Evolutionary conservation across 164 flowering plant species (phyloP).

Genomic region (Litsea cubeba): DNA sequence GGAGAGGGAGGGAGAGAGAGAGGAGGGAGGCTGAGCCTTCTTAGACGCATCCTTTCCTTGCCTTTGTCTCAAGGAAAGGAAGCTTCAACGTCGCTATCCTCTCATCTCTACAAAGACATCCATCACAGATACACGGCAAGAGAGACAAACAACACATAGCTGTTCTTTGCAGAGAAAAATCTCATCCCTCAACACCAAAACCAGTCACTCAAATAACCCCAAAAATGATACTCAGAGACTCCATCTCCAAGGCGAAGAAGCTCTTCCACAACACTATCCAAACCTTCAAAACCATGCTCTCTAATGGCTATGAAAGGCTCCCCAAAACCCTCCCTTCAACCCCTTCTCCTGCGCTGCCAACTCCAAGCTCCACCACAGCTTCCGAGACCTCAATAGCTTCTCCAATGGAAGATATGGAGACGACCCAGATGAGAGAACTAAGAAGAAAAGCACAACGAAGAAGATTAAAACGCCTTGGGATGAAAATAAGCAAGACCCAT

Average conservation of each 20-base stretch:
- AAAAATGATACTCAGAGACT: slow-evolving; percentile 43
- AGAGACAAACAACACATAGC: not conserved
- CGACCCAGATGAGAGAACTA: slow-evolving; percentile 8
- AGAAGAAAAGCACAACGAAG: not conserved
- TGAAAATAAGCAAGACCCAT: slow-evolving; percentile 15
- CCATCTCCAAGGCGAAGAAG: slow-evolving; percentile 47
- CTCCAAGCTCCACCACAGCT: slow-evolving; percentile 17
- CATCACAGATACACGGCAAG: not conserved
- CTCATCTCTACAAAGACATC: slow-evolving; percentile 1
- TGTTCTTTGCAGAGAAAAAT: not conserved
- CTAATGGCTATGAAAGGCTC: slow-evolving; percentile 40
- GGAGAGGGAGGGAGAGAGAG: not conserved
- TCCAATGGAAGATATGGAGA: slow-evolving; percentile 18
- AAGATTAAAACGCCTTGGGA: not conserved
- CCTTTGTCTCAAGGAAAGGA: slow-evolving; percentile 6
- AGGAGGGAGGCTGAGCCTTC: not conserved
- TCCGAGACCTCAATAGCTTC: slow-evolving; percentile 27
- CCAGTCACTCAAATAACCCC: slow-evolving; percentile 1
- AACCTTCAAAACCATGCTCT: slow-evolving; percentile 43
- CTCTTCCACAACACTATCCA: slow-evolving; percentile 44
- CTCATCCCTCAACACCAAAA: not conserved
- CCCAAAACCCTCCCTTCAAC: slow-evolving; percentile 38
- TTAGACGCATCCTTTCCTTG: slow-evolving; percentile 4
- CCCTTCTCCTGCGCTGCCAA: slow-evolving; percentile 30
- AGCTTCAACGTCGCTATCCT: slow-evolving; percentile 18